phyloP scores from a whole-genome alignment of 169 alveolate genomes.

The Perkinsus chesapeaki region DNA sequence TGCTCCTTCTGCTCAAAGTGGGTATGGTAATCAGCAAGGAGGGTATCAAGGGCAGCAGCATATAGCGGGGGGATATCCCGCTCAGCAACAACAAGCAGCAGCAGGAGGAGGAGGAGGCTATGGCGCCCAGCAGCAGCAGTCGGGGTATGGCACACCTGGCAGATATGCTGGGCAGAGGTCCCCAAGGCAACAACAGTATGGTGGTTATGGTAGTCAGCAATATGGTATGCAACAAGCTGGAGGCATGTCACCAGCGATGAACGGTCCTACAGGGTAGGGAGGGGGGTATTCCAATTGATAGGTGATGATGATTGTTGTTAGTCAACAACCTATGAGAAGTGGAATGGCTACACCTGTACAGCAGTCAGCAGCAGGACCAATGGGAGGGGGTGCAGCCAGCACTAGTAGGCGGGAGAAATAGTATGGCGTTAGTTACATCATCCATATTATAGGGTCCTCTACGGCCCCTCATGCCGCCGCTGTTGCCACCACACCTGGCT shows the following conservation, averaged over 20 bases:
- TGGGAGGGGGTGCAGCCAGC: not conserved
- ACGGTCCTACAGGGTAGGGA: not conserved
- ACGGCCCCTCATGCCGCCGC: not conserved
- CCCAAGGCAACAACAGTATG: not conserved
- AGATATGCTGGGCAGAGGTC: not conserved
- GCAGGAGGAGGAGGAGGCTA: not conserved
- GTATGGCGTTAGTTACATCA: not conserved
- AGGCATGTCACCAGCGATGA: not conserved
- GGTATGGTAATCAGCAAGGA: not conserved
- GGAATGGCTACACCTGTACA: not conserved
- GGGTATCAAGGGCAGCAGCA: not conserved
- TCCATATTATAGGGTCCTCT: not conserved
- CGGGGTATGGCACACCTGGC: not conserved
- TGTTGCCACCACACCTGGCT: not conserved
- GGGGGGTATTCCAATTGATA: not conserved
- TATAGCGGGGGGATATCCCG: not conserved
- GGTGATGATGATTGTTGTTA: not conserved
- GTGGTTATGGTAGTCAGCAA: too few species aligned
- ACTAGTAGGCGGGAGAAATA: not conserved
- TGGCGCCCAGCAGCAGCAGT: not conserved
- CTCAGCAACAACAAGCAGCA: not conserved
- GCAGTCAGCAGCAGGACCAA: not conserved
- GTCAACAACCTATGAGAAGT: not conserved
- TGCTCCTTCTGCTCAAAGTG: too few species aligned
- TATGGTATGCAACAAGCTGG: not conserved